A percentile compares a stretch with the other conserved stretches of the same genome.
Evolutionary conservation across 1,284 basidiomycete species (phyloP).

Genomic region (Psilocybe mexicana): DNA sequence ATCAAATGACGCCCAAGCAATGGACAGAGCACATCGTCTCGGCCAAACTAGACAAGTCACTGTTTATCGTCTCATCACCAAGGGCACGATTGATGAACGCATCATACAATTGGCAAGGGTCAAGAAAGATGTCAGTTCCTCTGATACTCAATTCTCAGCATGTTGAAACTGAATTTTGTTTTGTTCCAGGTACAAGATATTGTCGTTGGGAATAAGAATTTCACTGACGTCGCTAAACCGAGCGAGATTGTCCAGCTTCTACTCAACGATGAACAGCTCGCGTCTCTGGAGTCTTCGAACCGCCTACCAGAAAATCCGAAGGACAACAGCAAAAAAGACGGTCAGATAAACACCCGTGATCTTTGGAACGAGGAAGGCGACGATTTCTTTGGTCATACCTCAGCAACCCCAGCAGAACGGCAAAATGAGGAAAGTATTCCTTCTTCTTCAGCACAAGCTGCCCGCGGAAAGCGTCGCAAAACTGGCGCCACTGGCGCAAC

Average conservation of each 20-base stretch:
- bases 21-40: constrained; percentile 98
- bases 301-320: constrained; percentile 31
- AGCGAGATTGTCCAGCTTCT: constrained; percentile 97
- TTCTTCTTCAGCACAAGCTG: constrained; percentile 24
- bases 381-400: constrained; percentile 72
- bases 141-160: background rate
- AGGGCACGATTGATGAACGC: constrained; percentile 97
- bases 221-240: constrained; percentile 90
- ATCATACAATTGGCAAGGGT: constrained; percentile 93
- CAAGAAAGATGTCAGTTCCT: constrained; percentile 84
- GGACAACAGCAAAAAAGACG: constrained; percentile 32
- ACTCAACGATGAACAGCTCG: constrained; percentile 91
- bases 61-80: constrained; percentile 95
- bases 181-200: constrained; percentile 90
- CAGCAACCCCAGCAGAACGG: constrained; percentile 25
- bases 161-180: constrained; percentile 13
- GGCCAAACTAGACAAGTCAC: constrained; percentile 99
- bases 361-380: constrained; percentile 84
- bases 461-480: constrained; percentile 48
- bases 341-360: constrained; percentile 53
- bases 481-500: constrained; percentile 35
- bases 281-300: constrained; percentile 52
- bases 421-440: constrained; percentile 40
- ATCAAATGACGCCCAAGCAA: constrained; percentile 98
- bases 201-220: constrained; percentile 96